Base-by-base conservation (phyloP, 2,329 filamentous ascomycete species). In the Fonsecaea pugnacius region DNA sequence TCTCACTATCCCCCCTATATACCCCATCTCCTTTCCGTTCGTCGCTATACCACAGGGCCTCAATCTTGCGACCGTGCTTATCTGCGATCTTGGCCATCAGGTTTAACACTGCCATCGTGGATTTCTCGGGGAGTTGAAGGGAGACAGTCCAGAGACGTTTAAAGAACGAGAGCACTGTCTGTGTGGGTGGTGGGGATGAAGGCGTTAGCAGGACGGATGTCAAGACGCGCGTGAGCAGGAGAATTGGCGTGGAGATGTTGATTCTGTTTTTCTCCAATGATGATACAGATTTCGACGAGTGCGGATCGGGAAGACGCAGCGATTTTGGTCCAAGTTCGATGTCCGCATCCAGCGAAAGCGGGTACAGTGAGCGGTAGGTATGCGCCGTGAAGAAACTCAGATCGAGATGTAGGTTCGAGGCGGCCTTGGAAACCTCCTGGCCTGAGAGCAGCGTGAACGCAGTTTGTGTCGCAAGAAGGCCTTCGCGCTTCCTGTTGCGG, bases 391-490 rank as follows among this genome's bases (percentile, higher is more conserved):
- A 99, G 83, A 93, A 97, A 72, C 90, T 92, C 40, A 99, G 86
- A 76, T 99, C 96, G 55, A 99, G 88, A 73, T 93, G 91, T 4
- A 98, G 85, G 51, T 89, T 84, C 50, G 88, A 85, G 63, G 92
- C 90, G 55, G 92, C 90, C 78, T 92, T 94, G 78, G 91, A 89
- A 16, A 89, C 92, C 73, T 97, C 94, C 79, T 99, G 95, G 55
- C 95, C 94, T 69, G 95, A 91, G 43, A 99, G 87, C 6, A 99
- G 87, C n/a, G 94, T 92, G 74, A 96, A 98, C 30, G 96, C 95
- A 0, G 95, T 99, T 72, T 96, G 92, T 63, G 93, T 96, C 80
- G 94, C 97, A 62, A 99, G 89, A 4, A 99, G 87, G 10, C 91
- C 87, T 78, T 98, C 93, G 69, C 95, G 89, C 30, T 89, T 92